Conservation (phyloP, 2,329 filamentous ascomycete genomes). For the Magnaporthiopsis incrustans region DNA sequence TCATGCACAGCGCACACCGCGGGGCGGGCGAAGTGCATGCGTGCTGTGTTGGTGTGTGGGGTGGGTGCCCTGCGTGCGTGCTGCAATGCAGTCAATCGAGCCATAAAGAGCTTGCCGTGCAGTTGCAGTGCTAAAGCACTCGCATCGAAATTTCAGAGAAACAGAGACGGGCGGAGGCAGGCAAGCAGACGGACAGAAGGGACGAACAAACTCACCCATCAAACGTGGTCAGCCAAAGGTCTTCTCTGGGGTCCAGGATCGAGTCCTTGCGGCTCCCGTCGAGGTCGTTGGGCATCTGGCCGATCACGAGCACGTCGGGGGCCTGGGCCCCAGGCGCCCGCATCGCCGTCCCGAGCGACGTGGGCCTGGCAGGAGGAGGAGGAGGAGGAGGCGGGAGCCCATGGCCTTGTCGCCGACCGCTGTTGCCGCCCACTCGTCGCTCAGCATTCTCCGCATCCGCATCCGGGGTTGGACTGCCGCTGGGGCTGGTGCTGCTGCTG, state of each 20-base stretch:
- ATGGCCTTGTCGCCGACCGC: no score
- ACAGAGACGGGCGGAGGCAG: not conserved
- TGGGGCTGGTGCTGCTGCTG: not conserved
- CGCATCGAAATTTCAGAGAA: no score
- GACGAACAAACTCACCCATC: slow-evolving; percentile 31
- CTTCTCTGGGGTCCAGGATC: slow-evolving; percentile 31
- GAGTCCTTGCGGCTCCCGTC: slow-evolving; percentile 19
- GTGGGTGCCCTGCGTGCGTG: not conserved
- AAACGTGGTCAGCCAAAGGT: slow-evolving; percentile 40
- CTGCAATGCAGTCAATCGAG: not conserved
- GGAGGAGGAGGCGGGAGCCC: not conserved
- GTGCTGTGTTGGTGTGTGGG: not conserved
- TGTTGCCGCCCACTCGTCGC: no score
- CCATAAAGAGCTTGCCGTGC: not conserved
- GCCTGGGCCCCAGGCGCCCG: slow-evolving; percentile 27
- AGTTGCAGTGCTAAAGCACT: no score
- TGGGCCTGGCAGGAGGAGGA: not conserved
- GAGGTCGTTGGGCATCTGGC: slow-evolving; percentile 23
- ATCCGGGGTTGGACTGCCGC: not conserved
- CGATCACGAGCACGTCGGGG: slow-evolving; percentile 31
- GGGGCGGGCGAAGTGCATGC: not conserved
- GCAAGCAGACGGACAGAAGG: not conserved
- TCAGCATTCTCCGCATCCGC: not conserved
- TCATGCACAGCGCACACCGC: not conserved
- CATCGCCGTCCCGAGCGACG: slow-evolving; percentile 25